Evolutionary conservation across 768 basidiomycete species (phyloP), one percentile per base, ranked within the genome.

Genomic region (Piloderma croceum): DNA sequence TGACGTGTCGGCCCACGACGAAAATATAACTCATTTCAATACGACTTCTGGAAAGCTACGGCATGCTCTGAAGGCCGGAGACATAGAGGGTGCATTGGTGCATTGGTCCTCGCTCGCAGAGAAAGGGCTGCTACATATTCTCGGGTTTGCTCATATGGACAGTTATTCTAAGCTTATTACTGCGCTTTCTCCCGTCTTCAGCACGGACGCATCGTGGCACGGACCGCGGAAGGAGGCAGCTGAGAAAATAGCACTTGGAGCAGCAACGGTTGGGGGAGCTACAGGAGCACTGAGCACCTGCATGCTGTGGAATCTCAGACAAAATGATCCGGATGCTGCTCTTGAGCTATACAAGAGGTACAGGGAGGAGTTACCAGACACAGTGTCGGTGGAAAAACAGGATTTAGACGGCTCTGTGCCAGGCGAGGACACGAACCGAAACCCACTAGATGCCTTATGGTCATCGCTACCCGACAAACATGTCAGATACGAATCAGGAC

Each of bases 221-320:
- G 49, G 58, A 9, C 39, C 44, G 17, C 50, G 65, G 17, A 54
- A 50, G 44, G 50, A 51, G 17, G 47, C 56, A 3, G 55, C 73
- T 4, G 65, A 72, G 46, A 62, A 70, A 39, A 69, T 84, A 35
- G 74, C 77, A 5, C 36, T 83, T 17, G 53, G 63, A 25, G 62
- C 72, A 6, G 77, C 81, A 0, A 63, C 52, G 9, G 57, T 54
- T 21, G 65, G 72, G 22, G 66, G 66, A 7, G 61, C 69, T 11
- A 65, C 69, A 9, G 74, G 74, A 4, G n/a, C n/a, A n/a, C 59
- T 86, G 34, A 62, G 62, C 38, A 66, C 70, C 17, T 67, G 70
- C 45, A 69, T 86, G 72, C 48, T 67, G 32, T 52, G 58, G 25
- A 61, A 73, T 46, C 52, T 84, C 40, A 54, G 59, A 31, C 51